A percentile compares a stretch with the other conserved stretches of the same genome.
These are phyloP conservation scores for Otatea glauca DNA, from an alignment of 176 grass and related monocot species.

Conservation along the genomic window DNA sequence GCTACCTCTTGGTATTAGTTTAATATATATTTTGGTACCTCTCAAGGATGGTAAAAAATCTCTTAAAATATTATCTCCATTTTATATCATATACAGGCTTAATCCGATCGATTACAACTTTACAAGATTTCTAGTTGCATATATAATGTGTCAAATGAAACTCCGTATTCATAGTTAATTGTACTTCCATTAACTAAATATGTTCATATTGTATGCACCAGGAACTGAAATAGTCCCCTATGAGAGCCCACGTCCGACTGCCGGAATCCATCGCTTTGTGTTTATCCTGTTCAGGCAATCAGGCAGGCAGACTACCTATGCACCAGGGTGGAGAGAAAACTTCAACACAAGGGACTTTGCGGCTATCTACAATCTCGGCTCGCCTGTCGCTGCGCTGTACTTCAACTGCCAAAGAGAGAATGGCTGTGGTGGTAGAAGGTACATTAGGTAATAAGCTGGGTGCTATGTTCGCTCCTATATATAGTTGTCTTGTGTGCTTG, in stretches of 20 bases:
- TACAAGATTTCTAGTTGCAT: slow-evolving; percentile 1
- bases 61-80: neutral
- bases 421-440: slow-evolving; percentile 89
- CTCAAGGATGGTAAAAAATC: too few relatives aligned
- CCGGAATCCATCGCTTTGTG: slow-evolving; percentile 86
- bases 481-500: slow-evolving; percentile 9
- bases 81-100: neutral
- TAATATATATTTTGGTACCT: too few relatives aligned
- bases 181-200: slow-evolving; percentile 1
- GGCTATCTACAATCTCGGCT: slow-evolving; percentile 63
- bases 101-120: neutral
- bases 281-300: slow-evolving; percentile 82
- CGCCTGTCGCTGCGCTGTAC: slow-evolving; percentile 71
- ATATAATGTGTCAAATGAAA: neutral
- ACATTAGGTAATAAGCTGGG: slow-evolving; percentile 52
- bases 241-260: slow-evolving; percentile 75
- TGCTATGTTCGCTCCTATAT: neutral
- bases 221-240: slow-evolving; percentile 85
- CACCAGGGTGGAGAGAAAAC: slow-evolving; percentile 82
- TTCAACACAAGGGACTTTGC: slow-evolving; percentile 85
- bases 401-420: slow-evolving; percentile 97
- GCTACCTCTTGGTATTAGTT: too few relatives aligned
- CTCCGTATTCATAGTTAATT: neutral
- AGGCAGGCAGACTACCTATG: slow-evolving; percentile 62
- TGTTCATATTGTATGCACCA: slow-evolving; percentile 50